These are phyloP conservation scores for Cylindrotheca closterium DNA, from an alignment of 108 stramenopile genomes.

Conservation along the genomic window DNA sequence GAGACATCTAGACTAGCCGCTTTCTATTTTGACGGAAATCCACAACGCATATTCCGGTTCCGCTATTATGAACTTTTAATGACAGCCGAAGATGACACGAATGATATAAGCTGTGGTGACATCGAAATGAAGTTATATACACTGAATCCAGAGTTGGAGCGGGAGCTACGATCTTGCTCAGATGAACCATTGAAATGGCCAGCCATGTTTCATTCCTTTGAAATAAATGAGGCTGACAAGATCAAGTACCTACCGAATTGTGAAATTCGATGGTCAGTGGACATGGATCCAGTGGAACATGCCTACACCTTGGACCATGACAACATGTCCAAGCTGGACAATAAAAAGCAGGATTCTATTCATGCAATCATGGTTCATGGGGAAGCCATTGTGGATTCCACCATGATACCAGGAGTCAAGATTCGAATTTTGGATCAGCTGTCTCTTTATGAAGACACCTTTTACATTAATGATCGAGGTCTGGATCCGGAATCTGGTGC, in stretches of 20 bases:
- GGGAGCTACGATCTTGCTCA: constrained; percentile 23
- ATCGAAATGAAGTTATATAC: constrained; percentile 67
- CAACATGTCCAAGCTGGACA: constrained; percentile 2
- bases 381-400: constrained; percentile 68
- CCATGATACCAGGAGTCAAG: constrained; percentile 71
- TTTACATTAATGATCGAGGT: constrained; percentile 88
- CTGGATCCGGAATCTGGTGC: constrained; percentile 59
- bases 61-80: constrained; percentile 59
- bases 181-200: constrained; percentile 42
- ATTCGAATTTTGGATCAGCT: constrained; percentile 80
- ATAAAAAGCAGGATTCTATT: constrained; percentile 12
- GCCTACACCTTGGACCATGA: constrained; percentile 25
- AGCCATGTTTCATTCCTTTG: constrained; percentile 25
- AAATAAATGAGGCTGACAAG: constrained; percentile 6
- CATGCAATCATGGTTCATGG: constrained; percentile 87
- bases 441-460: constrained; percentile 65
- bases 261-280: constrained; percentile 67
- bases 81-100: constrained; percentile 10
- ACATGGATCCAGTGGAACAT: constrained; percentile 64
- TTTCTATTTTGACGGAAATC: constrained; percentile 85
- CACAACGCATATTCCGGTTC: constrained; percentile 80
- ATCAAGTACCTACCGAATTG: constrained; percentile 34
- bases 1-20: constrained; percentile 53
- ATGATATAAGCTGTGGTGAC: neutral
- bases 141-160: constrained; percentile 54